These are phyloP conservation scores for Kazachstania africana DNA, from an alignment of 805 yeast genomes.

Conservation along the genomic window DNA sequence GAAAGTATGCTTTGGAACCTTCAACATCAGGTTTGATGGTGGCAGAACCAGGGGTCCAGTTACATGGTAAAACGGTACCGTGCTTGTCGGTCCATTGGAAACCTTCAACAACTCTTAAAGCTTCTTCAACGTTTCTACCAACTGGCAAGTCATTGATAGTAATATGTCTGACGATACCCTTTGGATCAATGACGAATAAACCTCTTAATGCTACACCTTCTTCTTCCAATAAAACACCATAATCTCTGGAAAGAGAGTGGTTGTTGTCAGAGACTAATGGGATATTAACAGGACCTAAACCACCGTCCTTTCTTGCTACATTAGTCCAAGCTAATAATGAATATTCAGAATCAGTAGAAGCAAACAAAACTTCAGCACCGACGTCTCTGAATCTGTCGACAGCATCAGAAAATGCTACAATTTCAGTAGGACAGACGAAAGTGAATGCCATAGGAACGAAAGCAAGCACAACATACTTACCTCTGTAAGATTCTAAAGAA, in stretches of 20 bases:
- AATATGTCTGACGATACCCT: conserved; percentile 88
- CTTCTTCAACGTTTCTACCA: conserved; percentile 97
- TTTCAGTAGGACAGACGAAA: conserved; percentile 98
- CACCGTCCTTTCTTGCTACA: conserved; percentile 93
- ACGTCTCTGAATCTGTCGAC: conserved; percentile 78
- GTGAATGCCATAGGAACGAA: conserved; percentile 99
- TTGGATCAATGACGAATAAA: conserved; percentile 94
- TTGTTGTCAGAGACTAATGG: conserved; percentile 95
- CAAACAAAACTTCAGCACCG: conserved; percentile 82
- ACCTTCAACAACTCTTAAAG: conserved; percentile 94
- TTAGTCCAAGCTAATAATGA: conserved; percentile 97
- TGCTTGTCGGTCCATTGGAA: conserved; percentile 98
- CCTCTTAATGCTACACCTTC: conserved; percentile 98
- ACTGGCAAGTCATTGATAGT: conserved; percentile 98
- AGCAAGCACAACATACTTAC: conserved; percentile 94
- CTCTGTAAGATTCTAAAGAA: conserved; percentile 88
- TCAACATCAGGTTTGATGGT: conserved; percentile 78
- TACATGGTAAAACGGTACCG: conserved; percentile 99
- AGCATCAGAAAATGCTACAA: conserved; percentile 96
- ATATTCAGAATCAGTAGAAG: conserved; percentile 98
- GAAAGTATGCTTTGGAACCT: conserved; percentile 71
- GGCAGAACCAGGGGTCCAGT: conserved; percentile 94
- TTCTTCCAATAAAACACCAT: conserved; percentile 95
- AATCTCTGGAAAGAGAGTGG: conserved; percentile 88
- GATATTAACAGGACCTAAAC: conserved; percentile 88